Evolutionary conservation across 2,329 filamentous ascomycete genomes (phyloP), one percentile per base, ranked within the genome.

Genomic region (Aspergillus udagawae): DNA sequence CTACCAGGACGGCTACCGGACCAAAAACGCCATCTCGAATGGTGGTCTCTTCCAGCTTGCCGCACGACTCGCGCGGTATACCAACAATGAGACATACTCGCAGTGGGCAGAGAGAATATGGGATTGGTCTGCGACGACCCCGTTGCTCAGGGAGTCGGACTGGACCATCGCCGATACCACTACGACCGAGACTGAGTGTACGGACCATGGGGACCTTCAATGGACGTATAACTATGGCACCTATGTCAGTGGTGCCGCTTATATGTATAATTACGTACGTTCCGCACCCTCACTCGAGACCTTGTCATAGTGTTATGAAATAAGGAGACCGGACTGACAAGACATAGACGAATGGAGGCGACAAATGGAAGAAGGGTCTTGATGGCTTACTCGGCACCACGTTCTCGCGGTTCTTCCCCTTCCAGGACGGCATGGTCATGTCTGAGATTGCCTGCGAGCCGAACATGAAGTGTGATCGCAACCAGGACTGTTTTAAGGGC

Each of bases 61-160:
- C 2, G 81, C 90, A 7, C 86, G 91, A 17, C 80, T 95, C 6
- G 88, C 89, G 0, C 81, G 87, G 12, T 94, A 90, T 75, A 95
- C 91, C 0, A 84, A 85, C 50, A 94, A 95, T 73, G 68, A 82
- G 54, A 94, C 89, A 0, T 96, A 96, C 69, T 80, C 83, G 8
- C 82, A 89, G n/a, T 92, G 88, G 89, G 91, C 90, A 0, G 81
- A 85, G 61, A 87, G 82, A 67, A 80, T 89, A 27, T 84, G 82
- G 77, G 80, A 85, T 60, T 86, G 84, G 84, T 80, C 78, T 56
- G 69, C 71, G 6, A 73, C 68, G n/a, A 77, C 82, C 14, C 81
- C 81, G 4, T 68, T 86, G 38, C 75, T 85, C 51, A 78, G 76
- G 58, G 68, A 73, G 20, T 71, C 69, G 1, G 83, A 77, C 59